Base-by-base conservation (phyloP, 306 rosid genomes). In the Cyclanthera cordifolia region DNA sequence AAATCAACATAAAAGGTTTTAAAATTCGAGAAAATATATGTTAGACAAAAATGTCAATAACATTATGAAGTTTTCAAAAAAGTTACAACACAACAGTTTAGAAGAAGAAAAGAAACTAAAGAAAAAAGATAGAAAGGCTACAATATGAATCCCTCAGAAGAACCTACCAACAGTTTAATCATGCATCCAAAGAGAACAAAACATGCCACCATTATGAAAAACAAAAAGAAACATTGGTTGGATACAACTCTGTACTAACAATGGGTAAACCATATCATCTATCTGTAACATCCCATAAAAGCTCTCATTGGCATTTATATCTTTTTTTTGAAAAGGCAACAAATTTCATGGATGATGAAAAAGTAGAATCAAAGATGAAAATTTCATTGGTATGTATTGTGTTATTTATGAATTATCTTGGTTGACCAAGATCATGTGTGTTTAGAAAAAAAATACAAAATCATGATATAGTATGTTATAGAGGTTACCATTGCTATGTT, bases 11-110 rank as follows among this genome's bases (percentile, higher is more conserved):
- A 28, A 72, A 51, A 69, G 28, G 19, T 69, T 19, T 6, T 8
- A 78, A 56, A 4, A 57, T 56, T 69, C 32, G 50, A 47, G 63
- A 65, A 69, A 69, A 69, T 51, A 19, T 21, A 52, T 17, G 14
- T 20, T 32, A 32, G 12, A 50, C 48, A 64, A 14, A 3, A 43
- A 21, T 21, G 32, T 14, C 70, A 15, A 63, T 63, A 19, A 64
- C 23, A 43, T 64, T 4, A 45, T 43, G 37, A 64, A 14, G 14
- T 5, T 5, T 64, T 2, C 28, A 21, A 64, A 23, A 20, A 41
- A 6, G 25, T 20, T 19, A 61, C 24, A 1, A 68, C 25, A 51
- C 6, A 28, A 11, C 10, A 37, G 58, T 50, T n/a, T 30, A 30
- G n/a, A 47, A 67, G 13, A 23, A 67, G 4, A 5, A 34, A 8